phyloP scores from a whole-genome alignment of 2,329 filamentous ascomycete genomes.

The Tolypocladium tropicale region DNA sequence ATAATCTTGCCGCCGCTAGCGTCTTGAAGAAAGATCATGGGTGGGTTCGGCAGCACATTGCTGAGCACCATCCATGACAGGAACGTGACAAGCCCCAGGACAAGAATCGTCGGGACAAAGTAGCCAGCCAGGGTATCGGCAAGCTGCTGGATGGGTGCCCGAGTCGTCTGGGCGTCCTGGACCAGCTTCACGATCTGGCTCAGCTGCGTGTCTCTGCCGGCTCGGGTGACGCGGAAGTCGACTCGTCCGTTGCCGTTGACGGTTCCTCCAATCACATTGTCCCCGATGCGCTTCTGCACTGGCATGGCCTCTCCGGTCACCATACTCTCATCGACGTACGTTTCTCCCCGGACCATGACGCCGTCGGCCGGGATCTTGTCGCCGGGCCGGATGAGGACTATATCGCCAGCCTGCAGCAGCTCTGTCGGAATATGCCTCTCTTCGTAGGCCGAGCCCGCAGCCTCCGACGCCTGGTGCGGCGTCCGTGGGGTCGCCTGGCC shows the following conservation, averaged over 20 bases:
- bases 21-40: constrained; percentile 72
- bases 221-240: constrained; percentile 85
- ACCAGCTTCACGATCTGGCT: constrained; percentile 98
- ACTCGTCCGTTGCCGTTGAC: constrained; percentile 89
- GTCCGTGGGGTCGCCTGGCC: constrained; percentile 29
- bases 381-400: constrained; percentile 85
- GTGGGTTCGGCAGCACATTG: constrained; percentile 74
- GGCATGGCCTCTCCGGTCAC: constrained; percentile 96
- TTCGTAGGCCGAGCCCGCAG: constrained; percentile 55
- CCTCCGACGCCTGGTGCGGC: constrained; percentile 17
- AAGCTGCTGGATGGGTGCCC: constrained; percentile 88
- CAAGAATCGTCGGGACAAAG: constrained; percentile 83
- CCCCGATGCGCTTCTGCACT: constrained; percentile 76
- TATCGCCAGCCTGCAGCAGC: constrained; percentile 84
- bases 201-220: constrained; percentile 89
- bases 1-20: constrained; percentile 84
- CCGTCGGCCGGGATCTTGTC: constrained; percentile 97
- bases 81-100: constrained; percentile 78
- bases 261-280: constrained; percentile 78
- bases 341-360: constrained; percentile 75
- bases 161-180: constrained; percentile 88
- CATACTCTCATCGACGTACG: constrained; percentile 96
- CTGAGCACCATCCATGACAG: constrained; percentile 90
- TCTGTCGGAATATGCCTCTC: constrained; percentile 87
- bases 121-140: constrained; percentile 87